phyloP scores from a whole-genome alignment of 176 grass and related monocot genomes.

The Aegilops sharonensis region DNA sequence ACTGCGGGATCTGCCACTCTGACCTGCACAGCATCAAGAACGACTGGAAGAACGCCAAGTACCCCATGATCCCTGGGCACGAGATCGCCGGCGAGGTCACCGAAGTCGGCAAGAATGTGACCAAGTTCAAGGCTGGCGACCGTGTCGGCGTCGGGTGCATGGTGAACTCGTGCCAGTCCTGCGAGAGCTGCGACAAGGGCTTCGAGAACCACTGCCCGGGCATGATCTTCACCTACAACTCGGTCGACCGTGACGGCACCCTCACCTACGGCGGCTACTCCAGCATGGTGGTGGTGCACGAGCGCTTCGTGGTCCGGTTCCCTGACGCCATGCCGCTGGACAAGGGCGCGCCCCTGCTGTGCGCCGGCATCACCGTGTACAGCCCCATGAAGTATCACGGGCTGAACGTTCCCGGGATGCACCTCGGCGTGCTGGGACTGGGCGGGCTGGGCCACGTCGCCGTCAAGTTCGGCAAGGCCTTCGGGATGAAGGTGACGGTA shows the following conservation, averaged over 20 bases:
- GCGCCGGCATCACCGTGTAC: constrained; percentile 71
- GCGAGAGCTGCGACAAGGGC: constrained; percentile 41
- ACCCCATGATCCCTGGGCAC: constrained; percentile 71
- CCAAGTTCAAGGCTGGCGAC: constrained; percentile 55
- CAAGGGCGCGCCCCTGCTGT: constrained; percentile 58
- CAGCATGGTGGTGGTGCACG: constrained; percentile 41
- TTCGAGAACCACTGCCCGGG: constrained; percentile 56
- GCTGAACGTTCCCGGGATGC: constrained; percentile 39
- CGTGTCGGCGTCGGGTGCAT: constrained; percentile 75
- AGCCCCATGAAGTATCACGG: constrained; percentile 63
- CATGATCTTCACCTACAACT: constrained; percentile 57
- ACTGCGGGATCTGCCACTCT: constrained; percentile 81
- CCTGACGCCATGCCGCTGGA: constrained; percentile 59
- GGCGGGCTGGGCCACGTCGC: constrained; percentile 77
- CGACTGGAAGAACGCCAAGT: constrained; percentile 57
- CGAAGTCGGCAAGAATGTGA: constrained; percentile 51
- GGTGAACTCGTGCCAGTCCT: constrained; percentile 64
- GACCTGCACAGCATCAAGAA: constrained; percentile 79
- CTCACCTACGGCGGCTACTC: constrained; percentile 74
- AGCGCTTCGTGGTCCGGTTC: constrained; percentile 61
- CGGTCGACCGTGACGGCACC: constrained; percentile 41
- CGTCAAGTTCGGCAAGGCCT: constrained; percentile 68
- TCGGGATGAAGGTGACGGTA: constrained; percentile 74
- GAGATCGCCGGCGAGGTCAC: constrained; percentile 72
- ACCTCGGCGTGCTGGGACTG: constrained; percentile 58